Evolutionary conservation across 768 basidiomycete genomes (phyloP).

Genomic region (Serpula lacrymans): DNA sequence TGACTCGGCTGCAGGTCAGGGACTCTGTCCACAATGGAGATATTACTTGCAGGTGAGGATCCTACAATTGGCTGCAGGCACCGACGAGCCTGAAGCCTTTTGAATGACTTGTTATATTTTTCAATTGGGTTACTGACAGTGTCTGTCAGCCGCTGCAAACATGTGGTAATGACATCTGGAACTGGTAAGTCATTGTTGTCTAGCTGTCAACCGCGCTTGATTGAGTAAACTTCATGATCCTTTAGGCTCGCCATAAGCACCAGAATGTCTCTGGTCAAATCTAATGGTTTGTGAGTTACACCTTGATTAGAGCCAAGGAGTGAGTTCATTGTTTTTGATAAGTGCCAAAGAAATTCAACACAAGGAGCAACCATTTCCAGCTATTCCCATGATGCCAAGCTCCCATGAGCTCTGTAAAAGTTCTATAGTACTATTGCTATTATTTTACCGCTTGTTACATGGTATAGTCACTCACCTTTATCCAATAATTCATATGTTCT

Average conservation of each 20-base stretch:
- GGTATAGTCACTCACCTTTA: conserved; percentile 26
- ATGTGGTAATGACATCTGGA: conserved; percentile 8
- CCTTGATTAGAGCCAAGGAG: conserved; percentile 18
- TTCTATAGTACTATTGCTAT: conserved; percentile 8
- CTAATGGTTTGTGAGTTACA: conserved; percentile 12
- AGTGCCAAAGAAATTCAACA: conserved; percentile 17
- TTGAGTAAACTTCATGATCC: conserved; percentile 18
- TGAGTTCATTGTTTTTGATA: conserved; percentile 14
- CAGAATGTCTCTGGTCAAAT: conserved; percentile 17
- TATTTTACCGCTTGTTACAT: too few relatives aligned
- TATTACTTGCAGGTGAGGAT: not conserved
- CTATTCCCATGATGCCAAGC: conserved; percentile 25
- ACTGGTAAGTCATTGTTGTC: conserved; percentile 14
- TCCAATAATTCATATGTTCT: conserved; percentile 32
- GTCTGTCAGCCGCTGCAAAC: conserved; percentile 12
- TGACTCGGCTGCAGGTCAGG: not conserved
- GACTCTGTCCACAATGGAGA: not conserved
- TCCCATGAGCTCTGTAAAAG: conserved; percentile 24
- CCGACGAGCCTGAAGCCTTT: conserved; percentile 11
- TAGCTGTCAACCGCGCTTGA: conserved; percentile 12
- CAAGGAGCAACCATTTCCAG: conserved; percentile 22
- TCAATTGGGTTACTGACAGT: conserved; percentile 13
- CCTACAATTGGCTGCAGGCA: conserved; percentile 7
- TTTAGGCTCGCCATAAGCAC: conserved; percentile 19
- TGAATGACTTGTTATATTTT: conserved; percentile 24